Evolutionary conservation across 768 basidiomycete genomes (phyloP), one percentile per base, ranked within the genome.

Genomic region (Pleurotus tuber-regium): DNA sequence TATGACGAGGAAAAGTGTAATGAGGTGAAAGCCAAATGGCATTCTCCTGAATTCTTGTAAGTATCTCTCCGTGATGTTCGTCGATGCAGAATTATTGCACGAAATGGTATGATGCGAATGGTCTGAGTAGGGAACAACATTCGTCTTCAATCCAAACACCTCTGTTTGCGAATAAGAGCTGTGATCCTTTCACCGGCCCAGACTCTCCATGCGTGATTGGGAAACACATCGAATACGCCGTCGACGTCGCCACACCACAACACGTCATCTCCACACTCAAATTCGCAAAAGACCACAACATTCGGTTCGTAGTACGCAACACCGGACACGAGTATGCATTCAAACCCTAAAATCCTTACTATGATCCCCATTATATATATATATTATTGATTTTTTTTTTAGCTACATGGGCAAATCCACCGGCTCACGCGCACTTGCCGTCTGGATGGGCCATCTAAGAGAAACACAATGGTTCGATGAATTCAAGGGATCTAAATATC

Each of bases 211-310:
- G 35, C 21, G 35, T 19, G 21, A 38, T 38, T 16, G 35, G 35
- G n/a, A 38, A 38, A 16, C n/a, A 38, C 21, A 19, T 38, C 35
- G 35, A n/a, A 38, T 38, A 38, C 35, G n/a, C 35, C 7, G 35
- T 38, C n/a, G 21, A 38, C n/a, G 35, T 38, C 2, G n/a, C 35
- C 21, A 8, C n/a, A 38, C 35, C 35, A 14, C 3, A 3, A 19
- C 35, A 38, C 10, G 35, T 38, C 35, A 16, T 38, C 9, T 38
- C 35, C 11, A 54, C 59, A n/a, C 16, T 60, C 24, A 39, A 41
- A 10, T 60, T 60, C 16, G 52, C 53, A 9, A 58, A 56, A 47
- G 35, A 56, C 39, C 54, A 60, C 38, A 58, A 60, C 25, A 55
- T 60, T 10, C 52, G 57, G 7, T 58, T 58, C 29, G 57, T 60